Percentiles rank a stretch among this genome's conserved stretches.
Conservation (phyloP, 768 basidiomycete species). For the Rossbeevera mucosa region DNA sequence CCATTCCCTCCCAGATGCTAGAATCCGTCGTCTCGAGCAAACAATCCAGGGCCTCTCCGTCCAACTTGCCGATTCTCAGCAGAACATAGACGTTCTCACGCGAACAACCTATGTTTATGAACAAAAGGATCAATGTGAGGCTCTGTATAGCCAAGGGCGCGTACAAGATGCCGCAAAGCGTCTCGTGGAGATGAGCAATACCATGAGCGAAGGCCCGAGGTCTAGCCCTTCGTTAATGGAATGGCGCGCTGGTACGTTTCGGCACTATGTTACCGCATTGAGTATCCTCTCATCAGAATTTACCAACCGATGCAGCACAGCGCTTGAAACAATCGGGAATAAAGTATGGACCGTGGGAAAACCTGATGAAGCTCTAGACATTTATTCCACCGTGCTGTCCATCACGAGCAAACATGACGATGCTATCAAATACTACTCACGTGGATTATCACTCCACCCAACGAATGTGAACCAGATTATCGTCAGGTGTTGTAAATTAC, state of each 20-base stretch:
- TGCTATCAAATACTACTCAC: neutral
- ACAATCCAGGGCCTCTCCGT: neutral
- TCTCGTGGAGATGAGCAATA: neutral
- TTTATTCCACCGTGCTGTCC: neutral
- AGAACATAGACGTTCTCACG: neutral
- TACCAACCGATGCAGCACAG: neutral
- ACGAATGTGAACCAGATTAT: neutral
- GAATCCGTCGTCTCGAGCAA: neutral
- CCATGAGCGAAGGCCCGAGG: neutral
- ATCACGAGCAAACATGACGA: neutral
- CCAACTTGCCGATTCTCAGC: neutral
- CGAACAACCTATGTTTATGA: neutral
- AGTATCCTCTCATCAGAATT: neutral
- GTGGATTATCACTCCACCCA: neutral
- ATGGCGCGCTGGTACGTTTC: slow-evolving; percentile 6
- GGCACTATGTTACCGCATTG: rapidly evolving
- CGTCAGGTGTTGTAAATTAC: neutral
- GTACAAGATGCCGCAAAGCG: neutral
- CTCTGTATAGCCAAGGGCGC: neutral
- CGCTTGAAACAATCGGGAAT: neutral
- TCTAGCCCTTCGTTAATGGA: neutral
- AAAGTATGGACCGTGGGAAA: neutral
- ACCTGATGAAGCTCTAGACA: neutral
- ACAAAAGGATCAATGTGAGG: slow-evolving; percentile 5
- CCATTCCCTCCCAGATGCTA: neutral